Base-by-base conservation (phyloP, 495 filamentous ascomycete genomes). In the Aspergillus taichungensis region DNA sequence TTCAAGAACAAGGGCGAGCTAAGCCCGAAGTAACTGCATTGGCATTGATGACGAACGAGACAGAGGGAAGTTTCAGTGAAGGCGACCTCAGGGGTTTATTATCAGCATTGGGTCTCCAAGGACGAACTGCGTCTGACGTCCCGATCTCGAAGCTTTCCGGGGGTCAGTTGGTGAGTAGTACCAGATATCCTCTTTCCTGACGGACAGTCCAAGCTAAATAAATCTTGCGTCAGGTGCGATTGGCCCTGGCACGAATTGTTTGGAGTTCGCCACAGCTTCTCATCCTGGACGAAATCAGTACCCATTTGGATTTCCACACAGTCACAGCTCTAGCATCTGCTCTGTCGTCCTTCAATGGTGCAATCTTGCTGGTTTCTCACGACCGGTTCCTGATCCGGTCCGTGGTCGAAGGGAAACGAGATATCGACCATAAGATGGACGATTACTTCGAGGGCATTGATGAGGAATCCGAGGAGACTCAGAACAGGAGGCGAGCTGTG, bases 251-350 rank as follows among this genome's bases (percentile, higher is more conserved):
- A 8, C 64, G 76, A 40, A 60, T 89, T 3, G 57, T 89, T 31
- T 83, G 80, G 77, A 67, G 62, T 33, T 65, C 72, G 8, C 87
- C 87, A 37, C 85, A 88, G 27, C 68, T 85, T 18, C 73, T 94
- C 14, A 73, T 94, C 10, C 75, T 94, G 7, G 87, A 94, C 55
- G 87, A 94, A 59, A 80, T 84, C 12, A 91, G 84, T 8, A 94
- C 86, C n/a, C 87, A 91, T 66, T 64, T 94, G 31, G 87, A 94
- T 52, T 82, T 80, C 51, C 72, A 88, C 59, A 87, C 83, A 3
- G 84, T 90, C 28, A 73, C 71, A 6, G 84, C 83, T 5, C 67
- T 94, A 34, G 72, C 78, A 3, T 70, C 73, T 30, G 84, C 80
- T 8, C 62, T 94, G 49, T 65, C 74, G 6, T 67, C 55, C 0